Conservation (phyloP, 108 stramenopile genomes). For the Pseudonitzschia multistriata region DNA sequence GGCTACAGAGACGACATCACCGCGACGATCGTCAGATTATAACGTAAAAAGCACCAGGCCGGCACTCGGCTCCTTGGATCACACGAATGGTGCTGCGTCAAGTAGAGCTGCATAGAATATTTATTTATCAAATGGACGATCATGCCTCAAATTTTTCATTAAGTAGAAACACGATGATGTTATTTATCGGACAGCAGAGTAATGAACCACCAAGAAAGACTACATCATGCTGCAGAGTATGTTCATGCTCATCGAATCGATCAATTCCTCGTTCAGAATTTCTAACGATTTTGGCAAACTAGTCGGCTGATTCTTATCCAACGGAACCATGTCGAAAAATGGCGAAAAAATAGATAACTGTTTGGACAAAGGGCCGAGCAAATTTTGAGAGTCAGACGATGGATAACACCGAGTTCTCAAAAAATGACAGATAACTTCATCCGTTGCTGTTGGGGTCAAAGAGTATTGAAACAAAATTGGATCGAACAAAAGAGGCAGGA, state of each 20-base stretch:
- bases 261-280: constrained; percentile 16
- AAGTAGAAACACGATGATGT: too few species aligned
- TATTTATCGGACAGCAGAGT: too few species aligned
- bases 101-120: too few species aligned
- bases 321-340: constrained; percentile 22
- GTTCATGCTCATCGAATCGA: constrained; percentile 21
- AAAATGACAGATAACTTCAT: constrained; percentile 16
- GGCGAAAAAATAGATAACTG: constrained; percentile 21
- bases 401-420: constrained; percentile 26
- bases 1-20: constrained; percentile 44
- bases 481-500: not conserved
- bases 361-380: constrained; percentile 21
- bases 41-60: not conserved
- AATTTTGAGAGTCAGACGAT: constrained; percentile 2
- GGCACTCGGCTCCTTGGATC: too few species aligned
- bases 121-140: too few species aligned
- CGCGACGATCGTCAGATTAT: constrained; percentile 24
- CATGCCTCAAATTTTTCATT: too few species aligned
- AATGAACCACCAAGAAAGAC: too few species aligned
- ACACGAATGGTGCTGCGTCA: too few species aligned
- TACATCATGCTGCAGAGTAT: constrained; percentile 25
- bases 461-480: too few species aligned
- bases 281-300: constrained; percentile 14
- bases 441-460: constrained; percentile 12
- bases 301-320: constrained; percentile 4